These are phyloP conservation scores for Pythium sukuiense DNA, from an alignment of 352 stramenopile species.

Conservation along the genomic window DNA sequence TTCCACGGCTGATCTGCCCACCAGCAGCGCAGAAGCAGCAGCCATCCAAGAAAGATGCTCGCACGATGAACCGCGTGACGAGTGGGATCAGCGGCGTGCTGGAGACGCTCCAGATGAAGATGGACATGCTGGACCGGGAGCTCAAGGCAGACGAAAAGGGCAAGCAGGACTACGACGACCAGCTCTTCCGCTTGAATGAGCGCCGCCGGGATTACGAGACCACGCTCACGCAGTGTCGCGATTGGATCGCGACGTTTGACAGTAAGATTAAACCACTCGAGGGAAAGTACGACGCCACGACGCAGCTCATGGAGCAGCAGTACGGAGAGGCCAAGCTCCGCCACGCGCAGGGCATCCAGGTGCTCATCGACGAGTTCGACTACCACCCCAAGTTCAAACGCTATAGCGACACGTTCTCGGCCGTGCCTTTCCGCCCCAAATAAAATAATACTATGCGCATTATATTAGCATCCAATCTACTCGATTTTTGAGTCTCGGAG, in stretches of 20 bases:
- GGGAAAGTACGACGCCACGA: constrained; percentile 71
- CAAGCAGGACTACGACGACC: constrained; percentile 78
- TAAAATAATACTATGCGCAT: constrained; percentile 37
- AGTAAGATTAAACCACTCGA: constrained; percentile 73
- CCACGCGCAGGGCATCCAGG: constrained; percentile 77
- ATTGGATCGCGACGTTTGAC: constrained; percentile 71
- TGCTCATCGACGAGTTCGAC: constrained; percentile 89
- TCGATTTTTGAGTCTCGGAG: constrained; percentile 5
- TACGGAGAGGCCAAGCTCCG: constrained; percentile 87
- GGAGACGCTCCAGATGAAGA: constrained; percentile 56
- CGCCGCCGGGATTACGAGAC: constrained; percentile 50
- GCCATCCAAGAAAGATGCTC: constrained; percentile 51
- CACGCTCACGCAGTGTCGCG: constrained; percentile 52
- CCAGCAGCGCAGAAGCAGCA: constrained; percentile 42
- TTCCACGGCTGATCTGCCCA: constrained; percentile 57
- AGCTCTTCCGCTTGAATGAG: constrained; percentile 61
- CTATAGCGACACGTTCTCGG: constrained; percentile 85
- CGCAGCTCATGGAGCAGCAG: constrained; percentile 70
- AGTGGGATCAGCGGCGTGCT: constrained; percentile 68
- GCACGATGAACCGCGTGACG: constrained; percentile 72
- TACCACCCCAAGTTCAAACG: constrained; percentile 91
- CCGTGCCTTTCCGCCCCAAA: constrained; percentile 73
- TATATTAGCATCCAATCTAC: neutral
- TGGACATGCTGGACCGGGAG: constrained; percentile 62
- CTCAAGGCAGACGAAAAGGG: constrained; percentile 77